Conservation (phyloP, 2,329 filamentous ascomycete genomes). For the Ceratocystis colombiana region DNA sequence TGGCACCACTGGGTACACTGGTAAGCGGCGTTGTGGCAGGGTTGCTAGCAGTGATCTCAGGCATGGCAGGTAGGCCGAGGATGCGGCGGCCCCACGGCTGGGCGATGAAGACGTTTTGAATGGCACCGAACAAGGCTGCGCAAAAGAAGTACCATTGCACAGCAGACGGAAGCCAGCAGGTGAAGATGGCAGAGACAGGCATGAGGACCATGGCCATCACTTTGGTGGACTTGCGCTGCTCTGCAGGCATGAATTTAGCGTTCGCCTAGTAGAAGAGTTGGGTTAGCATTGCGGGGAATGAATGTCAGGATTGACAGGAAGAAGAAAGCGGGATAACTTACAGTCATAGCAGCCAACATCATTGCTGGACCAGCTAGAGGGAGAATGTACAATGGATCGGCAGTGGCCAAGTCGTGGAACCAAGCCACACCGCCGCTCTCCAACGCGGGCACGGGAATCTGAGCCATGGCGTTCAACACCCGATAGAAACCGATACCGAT, state of each 20-base stretch:
- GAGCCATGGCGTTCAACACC: constrained; percentile 60
- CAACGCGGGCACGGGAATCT: constrained; percentile 70
- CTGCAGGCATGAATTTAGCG: constrained; percentile 31
- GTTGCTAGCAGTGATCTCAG: constrained; percentile 15
- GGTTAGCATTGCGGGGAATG: constrained; percentile 26
- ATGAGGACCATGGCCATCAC: constrained; percentile 38
- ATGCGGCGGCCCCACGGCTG: constrained; percentile 36
- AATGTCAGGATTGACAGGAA: not conserved
- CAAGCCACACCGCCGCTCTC: constrained; percentile 62
- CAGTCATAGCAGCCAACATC: constrained; percentile 48
- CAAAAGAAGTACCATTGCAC: constrained; percentile 43
- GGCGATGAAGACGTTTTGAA: constrained; percentile 34
- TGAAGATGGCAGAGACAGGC: constrained; percentile 37
- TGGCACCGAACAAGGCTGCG: constrained; percentile 31
- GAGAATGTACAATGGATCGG: constrained; percentile 69
- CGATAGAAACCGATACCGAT: constrained; percentile 75
- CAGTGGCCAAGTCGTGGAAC: constrained; percentile 64
- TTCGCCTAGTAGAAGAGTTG: constrained; percentile 31
- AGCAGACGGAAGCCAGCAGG: constrained; percentile 40
- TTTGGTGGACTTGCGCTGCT: constrained; percentile 35
- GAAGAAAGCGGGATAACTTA: constrained; percentile 28
- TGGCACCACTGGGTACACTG: constrained; percentile 19
- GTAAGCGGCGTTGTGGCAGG: not conserved
- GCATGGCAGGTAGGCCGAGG: constrained; percentile 33
- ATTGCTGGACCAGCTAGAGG: constrained; percentile 51